Conservation (phyloP, 768 basidiomycete species). For the Rubroboletus pulcherrimus region DNA sequence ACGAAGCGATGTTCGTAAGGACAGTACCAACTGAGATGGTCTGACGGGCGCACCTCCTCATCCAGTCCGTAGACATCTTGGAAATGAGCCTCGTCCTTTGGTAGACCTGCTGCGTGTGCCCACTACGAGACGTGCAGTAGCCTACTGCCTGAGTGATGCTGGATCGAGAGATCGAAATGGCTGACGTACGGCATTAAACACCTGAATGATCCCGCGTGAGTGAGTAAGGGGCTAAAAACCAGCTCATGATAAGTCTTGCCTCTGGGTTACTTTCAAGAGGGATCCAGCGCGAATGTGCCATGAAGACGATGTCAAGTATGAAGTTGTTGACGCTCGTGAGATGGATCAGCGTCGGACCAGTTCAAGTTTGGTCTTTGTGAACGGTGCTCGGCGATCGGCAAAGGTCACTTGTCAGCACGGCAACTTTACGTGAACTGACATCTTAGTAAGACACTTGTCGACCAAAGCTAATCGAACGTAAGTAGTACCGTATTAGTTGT, state of each 20-base stretch:
- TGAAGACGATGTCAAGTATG: constrained; percentile 1
- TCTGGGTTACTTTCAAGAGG: constrained; percentile 77
- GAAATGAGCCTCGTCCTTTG: constrained; percentile 48
- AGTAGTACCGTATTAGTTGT: neutral
- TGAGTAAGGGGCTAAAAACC: constrained; percentile 3
- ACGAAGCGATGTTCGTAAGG: neutral
- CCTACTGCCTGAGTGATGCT: neutral
- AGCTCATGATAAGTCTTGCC: constrained; percentile 24
- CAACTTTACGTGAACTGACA: no score
- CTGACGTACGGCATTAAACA: constrained; percentile 30
- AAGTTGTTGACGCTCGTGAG: neutral
- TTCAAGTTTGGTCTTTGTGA: neutral
- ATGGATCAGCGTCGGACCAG: neutral
- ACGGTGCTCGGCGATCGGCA: neutral
- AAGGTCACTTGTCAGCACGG: neutral
- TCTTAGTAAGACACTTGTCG: no score
- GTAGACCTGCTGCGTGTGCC: constrained; percentile 66
- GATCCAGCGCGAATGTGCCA: constrained; percentile 53
- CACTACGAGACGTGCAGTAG: constrained; percentile 41
- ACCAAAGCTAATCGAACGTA: neutral
- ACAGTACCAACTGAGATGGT: neutral
- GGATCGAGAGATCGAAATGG: neutral
- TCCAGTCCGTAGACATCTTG: constrained; percentile 75
- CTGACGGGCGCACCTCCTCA: constrained; percentile 43
- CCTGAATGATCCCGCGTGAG: constrained; percentile 14